Conservation (phyloP, 106 monocot genomes). For the Allium sativum region DNA sequence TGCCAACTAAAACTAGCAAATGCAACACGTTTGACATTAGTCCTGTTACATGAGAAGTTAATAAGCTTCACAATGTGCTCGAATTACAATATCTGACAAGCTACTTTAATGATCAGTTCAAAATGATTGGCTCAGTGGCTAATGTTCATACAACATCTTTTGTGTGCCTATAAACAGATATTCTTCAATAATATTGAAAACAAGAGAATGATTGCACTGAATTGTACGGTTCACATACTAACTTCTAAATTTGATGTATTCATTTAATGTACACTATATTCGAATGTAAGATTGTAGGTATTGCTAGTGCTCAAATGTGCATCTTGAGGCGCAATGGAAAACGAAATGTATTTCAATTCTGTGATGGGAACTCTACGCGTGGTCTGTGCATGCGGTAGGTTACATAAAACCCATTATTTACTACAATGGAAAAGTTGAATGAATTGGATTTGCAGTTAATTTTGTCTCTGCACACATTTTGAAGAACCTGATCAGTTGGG, state of each 20-base stretch:
- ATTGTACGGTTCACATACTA: neutral
- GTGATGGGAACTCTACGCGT: slow-evolving; percentile 36
- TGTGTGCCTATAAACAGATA: neutral
- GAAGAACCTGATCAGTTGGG: too few relatives aligned
- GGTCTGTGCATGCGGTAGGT: slow-evolving; percentile 75
- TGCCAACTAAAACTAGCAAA: too few relatives aligned
- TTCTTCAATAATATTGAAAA: neutral
- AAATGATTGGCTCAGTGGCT: neutral
- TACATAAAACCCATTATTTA: too few relatives aligned
- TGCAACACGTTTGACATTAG: too few relatives aligned
- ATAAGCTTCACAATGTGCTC: neutral
- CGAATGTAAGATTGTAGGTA: slow-evolving; percentile 67
- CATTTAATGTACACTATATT: slow-evolving; percentile 1
- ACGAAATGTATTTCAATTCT: slow-evolving; percentile 42
- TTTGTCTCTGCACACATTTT: too few relatives aligned
- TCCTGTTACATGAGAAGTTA: neutral
- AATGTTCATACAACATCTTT: neutral
- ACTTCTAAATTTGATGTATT: neutral
- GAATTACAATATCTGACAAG: neutral
- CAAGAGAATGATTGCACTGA: neutral
- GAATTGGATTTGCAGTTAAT: too few relatives aligned
- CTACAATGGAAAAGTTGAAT: too few relatives aligned
- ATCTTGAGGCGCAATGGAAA: slow-evolving; percentile 74
- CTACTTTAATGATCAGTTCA: neutral
- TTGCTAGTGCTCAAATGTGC: slow-evolving; percentile 49